Evolutionary conservation across 1,284 basidiomycete species (phyloP), one percentile per base, ranked within the genome.

Genomic region (Trametes pubescens): DNA sequence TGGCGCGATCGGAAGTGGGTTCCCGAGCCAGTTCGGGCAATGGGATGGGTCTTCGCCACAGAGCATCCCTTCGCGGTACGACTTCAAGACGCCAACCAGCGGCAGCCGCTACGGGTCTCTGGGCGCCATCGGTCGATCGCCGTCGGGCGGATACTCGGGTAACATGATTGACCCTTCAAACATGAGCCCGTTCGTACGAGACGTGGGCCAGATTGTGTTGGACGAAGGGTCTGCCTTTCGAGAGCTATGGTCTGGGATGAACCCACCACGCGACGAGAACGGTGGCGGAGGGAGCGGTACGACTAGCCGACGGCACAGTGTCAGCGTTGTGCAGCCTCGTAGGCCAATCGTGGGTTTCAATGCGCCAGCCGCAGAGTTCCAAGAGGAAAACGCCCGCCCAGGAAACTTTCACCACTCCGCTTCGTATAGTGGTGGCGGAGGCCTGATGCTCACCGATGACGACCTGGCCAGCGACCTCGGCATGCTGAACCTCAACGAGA

Each of bases 221-320:
- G 89, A 92, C 69, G 89, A 91, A 59, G 84, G 84, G 4, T 84
- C 86, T 0, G 85, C 86, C 0, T 85, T 90, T 69, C 81, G 88
- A 48, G 89, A 91, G 69, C 79, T 91, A 10, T 92, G 90, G 89
- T 82, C 85, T 0, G 87, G 86, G 34, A 85, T 85, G 81, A 80
- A 86, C 65, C 85, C 82, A 0, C 85, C 83, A 7, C 80, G 83
- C 51, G 85, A 88, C 66, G 87, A 90, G 73, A 83, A 82, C 59
- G 86, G 85, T 24, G 81, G 80, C 11, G 84, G 82, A 18, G 85
- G 84, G 0, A 93, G 92, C 71, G 94, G 94, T 0, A 90, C 92
- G 1, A 94, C 93, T 11, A 93, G 91, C 70, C 81, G 94, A 49
- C 81, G 94, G 43, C 94, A 96, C 72, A 93, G 91, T 65, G 93